These are phyloP conservation scores for Gnomoniopsis sp. DNA, from an alignment of 2,329 filamentous ascomycete genomes.

Conservation along the genomic window DNA sequence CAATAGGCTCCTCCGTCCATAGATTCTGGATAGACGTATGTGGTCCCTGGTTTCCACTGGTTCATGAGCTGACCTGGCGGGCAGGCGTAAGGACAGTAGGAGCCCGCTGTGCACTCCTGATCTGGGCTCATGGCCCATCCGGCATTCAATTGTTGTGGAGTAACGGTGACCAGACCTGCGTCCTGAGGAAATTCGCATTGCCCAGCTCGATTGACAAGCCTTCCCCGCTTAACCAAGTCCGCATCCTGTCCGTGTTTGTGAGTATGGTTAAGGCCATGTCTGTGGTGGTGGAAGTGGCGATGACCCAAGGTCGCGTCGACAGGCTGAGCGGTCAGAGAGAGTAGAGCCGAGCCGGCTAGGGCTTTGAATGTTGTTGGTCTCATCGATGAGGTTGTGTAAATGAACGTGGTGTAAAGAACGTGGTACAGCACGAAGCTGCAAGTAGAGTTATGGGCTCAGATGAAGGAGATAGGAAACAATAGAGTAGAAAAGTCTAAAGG, in stretches of 20 bases:
- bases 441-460: conserved; percentile 1
- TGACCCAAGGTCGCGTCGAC: conserved; percentile 36
- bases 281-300: conserved; percentile 30
- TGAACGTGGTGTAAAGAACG: conserved; percentile 17
- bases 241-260: conserved; percentile 32
- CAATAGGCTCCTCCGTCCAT: conserved; percentile 78
- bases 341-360: conserved; percentile 45
- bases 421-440: conserved; percentile 15
- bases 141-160: conserved; percentile 60
- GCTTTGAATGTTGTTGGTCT: conserved; percentile 49
- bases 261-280: conserved; percentile 29
- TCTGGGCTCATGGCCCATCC: conserved; percentile 81
- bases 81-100: conserved; percentile 75
- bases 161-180: conserved; percentile 64
- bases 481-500: neutral
- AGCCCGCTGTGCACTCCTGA: conserved; percentile 62
- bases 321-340: conserved; percentile 42
- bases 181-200: conserved; percentile 65
- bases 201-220: conserved; percentile 48
- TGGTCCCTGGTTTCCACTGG: conserved; percentile 72
- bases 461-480: neutral
- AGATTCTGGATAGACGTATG: conserved; percentile 65
- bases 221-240: conserved; percentile 20
- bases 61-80: conserved; percentile 72
- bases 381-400: conserved; percentile 37